Evolutionary conservation across 1,139 yeast species (phyloP), one percentile per base, ranked within the genome.

Genomic region (Suzukiozyma palmioleophila): DNA sequence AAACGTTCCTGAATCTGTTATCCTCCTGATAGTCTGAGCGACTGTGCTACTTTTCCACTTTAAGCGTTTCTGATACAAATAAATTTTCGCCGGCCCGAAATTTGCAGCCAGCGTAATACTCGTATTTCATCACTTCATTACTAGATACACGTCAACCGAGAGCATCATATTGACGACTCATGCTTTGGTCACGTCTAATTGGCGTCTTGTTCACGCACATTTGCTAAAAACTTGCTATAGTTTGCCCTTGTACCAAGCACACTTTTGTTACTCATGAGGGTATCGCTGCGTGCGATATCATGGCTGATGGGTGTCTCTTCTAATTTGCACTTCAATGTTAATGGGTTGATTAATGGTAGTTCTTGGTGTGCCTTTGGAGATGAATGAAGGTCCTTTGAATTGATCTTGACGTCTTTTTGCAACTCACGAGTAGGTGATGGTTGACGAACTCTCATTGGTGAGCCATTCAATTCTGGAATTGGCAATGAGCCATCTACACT

Each of bases 181-280:
- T n/a, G n/a, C n/a, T n/a, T n/a, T n/a, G n/a, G n/a, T n/a, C n/a
- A 18, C 12, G 81, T 80, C 78, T 77, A 75, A 16, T 47, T 56
- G 24, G 49, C 41, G 35, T 52, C 51, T 24, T 43, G 41, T 31
- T 46, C 44, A n/a, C 43, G 47, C 5, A 53, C 69, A 43, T 64
- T 64, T 29, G 69, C 71, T 42, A 69, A 41, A 43, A 70, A 69
- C 43, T 55, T 60, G 39, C 57, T 56, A 49, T 70, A 69, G 42
- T 67, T 66, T 15, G 62, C 64, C 25, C 72, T 52, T 1, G 76
- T 70, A 1, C 73, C 73, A 44, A 70, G 56, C 3, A 69, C 64
- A 2, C 69, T 62, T 39, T 58, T 57, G 44, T 64, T 64, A 37
- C 71, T 64, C 49, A 49, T 47, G 57, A 54, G 63, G 9, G 36